Conservation (phyloP, 2,329 filamentous ascomycete species). For the Claviceps maximensis region DNA sequence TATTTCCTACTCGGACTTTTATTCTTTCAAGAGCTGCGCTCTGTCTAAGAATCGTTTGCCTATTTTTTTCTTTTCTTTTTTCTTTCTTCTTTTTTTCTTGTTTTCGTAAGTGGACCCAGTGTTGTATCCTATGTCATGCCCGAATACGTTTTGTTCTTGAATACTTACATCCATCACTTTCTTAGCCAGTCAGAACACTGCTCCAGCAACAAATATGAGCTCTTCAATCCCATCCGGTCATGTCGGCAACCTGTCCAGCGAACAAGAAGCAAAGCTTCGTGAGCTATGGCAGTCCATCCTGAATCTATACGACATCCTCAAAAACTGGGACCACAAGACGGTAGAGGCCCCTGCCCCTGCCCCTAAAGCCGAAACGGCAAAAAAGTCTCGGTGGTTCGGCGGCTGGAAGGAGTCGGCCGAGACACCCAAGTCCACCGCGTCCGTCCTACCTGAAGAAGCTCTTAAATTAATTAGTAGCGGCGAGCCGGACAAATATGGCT, state of each 20-base stretch:
- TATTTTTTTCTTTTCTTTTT: neutral
- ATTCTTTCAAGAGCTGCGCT: neutral
- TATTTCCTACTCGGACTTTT: neutral
- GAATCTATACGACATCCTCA: conserved; percentile 9
- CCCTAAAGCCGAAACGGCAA: conserved; percentile 1
- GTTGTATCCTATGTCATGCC: too few relatives aligned
- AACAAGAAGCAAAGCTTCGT: conserved; percentile 13
- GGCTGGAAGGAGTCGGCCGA: conserved; percentile 1
- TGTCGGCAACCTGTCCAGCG: conserved; percentile 13
- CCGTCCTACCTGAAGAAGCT: conserved; percentile 3
- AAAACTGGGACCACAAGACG: conserved; percentile 2
- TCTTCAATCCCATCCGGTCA: conserved; percentile 3
- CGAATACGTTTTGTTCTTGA: neutral
- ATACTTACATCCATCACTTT: neutral
- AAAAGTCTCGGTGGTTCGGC: conserved; percentile 7
- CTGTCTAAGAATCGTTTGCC: neutral
- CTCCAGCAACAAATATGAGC: neutral
- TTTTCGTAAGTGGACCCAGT: too few relatives aligned
- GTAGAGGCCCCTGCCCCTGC: neutral
- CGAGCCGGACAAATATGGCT: conserved; percentile 4
- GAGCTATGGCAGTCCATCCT: conserved; percentile 13
- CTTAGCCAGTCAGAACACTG: neutral
- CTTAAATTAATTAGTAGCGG: conserved; percentile 4
- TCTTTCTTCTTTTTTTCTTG: neutral
- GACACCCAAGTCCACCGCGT: neutral